Evolutionary conservation across 495 filamentous ascomycete genomes (phyloP).

Genomic region (Xylaria grammica): DNA sequence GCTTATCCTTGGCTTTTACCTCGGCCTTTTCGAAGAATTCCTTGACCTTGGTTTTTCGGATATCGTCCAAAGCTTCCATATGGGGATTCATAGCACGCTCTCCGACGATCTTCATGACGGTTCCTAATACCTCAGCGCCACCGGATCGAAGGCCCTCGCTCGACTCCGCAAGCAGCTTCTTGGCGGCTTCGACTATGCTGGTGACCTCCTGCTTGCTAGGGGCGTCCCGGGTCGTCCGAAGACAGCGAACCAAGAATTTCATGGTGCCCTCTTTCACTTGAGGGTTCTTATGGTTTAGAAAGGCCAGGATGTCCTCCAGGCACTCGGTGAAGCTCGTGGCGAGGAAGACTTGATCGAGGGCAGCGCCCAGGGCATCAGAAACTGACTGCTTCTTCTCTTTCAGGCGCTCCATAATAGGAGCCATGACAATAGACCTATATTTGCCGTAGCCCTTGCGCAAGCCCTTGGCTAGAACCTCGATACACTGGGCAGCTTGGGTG

Average conservation of each 20-base stretch:
- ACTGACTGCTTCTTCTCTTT: constrained; percentile 97
- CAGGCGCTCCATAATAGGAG: constrained; percentile 87
- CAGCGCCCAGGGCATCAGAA: constrained; percentile 82
- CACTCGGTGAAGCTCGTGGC: constrained; percentile 81
- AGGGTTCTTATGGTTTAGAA: constrained; percentile 91
- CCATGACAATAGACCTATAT: constrained; percentile 78
- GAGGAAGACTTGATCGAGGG: constrained; percentile 84
- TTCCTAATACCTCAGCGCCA: constrained; percentile 90
- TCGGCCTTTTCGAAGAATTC: constrained; percentile 91
- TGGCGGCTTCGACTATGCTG: constrained; percentile 81
- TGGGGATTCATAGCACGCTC: constrained; percentile 96
- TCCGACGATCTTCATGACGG: constrained; percentile 98
- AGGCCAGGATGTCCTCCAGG: constrained; percentile 86
- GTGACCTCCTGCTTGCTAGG: constrained; percentile 84
- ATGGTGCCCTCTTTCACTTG: constrained; percentile 95
- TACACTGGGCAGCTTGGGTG: constrained; percentile 90
- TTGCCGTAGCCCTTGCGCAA: constrained; percentile 78
- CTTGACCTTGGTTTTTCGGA: constrained; percentile 94
- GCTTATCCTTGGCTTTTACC: constrained; percentile 96
- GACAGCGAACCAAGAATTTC: constrained; percentile 85
- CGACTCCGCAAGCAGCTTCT: constrained; percentile 87
- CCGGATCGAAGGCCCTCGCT: constrained; percentile 82
- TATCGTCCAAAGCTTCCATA: constrained; percentile 94
- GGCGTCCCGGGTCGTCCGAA: constrained; percentile 81
- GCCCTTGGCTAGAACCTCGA: constrained; percentile 90